Base-by-base conservation (phyloP, 148 eudicot genomes). In the Persicaria maculosa region DNA sequence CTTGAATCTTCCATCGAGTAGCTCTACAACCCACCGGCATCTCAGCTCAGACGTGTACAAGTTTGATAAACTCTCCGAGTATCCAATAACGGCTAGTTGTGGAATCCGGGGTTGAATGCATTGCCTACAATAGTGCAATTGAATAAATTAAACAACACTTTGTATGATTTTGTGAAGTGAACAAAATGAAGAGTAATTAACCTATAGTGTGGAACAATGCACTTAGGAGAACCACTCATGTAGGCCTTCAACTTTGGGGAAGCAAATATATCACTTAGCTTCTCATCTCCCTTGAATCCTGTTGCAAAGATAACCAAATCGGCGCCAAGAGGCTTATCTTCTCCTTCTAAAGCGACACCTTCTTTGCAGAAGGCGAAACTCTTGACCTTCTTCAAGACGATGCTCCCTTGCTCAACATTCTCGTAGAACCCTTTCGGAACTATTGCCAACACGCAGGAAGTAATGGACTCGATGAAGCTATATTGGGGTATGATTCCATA, bases 41-140 rank as follows among this genome's bases (percentile, higher is more conserved):
- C 81, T 80, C 50, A 88, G 74, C 73, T 92, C 97, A 0, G 81
- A 87, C 0, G 88, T 85, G 78, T 83, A 83, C 61, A 90, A 48
- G 74, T 88, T 90, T 1, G 93, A 71, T 1, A 85, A 1, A 20
- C 89, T 85, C 77, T 88, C 93, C 6, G 88, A 80, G 74, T 79
- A 85, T 68, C 93, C 93, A 40, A 90, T 78, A 0, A 85, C 74
- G 4, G 93, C 95, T 53, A 90, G 79, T 44, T 86, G 96, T 48
- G 97, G 96, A 59, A 92, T 87, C 11, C 85, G 61, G 10, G 95
- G 93, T 76, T 90, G 95, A 55, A 88, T 81, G 68, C 91, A 86
- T 72, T 87, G 82, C 91, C 97, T 92, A 31, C 40, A 2, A 31
- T 25, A 17, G 5, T 6, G n/a, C 15, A 48, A 48, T 8, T 8